Conservation (phyloP, 2,329 filamentous ascomycete species). For the Emmonsia crescens region DNA sequence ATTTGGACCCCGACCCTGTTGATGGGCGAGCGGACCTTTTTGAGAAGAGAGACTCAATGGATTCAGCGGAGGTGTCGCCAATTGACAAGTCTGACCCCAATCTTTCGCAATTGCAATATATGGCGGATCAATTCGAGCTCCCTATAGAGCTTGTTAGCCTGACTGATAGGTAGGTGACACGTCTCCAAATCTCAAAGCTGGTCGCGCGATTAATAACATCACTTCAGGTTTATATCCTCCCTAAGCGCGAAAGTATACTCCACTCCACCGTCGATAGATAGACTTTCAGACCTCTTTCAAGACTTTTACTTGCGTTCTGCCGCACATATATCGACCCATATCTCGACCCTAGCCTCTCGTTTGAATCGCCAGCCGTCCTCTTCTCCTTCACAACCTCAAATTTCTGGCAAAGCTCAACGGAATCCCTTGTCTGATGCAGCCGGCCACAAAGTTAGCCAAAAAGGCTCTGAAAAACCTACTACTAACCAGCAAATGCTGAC, state of each 20-base stretch:
- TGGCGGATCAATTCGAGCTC: constrained; percentile 66
- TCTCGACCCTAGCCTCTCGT: constrained; percentile 64
- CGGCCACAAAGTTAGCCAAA: constrained; percentile 36
- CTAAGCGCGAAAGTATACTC: constrained; percentile 78
- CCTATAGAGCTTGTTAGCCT: constrained; percentile 88
- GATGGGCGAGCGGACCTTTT: constrained; percentile 32
- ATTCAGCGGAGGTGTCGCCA: constrained; percentile 6
- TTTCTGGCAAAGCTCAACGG: constrained; percentile 46
- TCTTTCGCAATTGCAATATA: constrained; percentile 18
- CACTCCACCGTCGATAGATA: constrained; percentile 71
- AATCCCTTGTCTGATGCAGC: constrained; percentile 45
- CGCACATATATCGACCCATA: constrained; percentile 74
- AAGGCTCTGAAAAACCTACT: constrained; percentile 26
- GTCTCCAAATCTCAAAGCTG: neutral
- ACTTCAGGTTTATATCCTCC: constrained; percentile 72
- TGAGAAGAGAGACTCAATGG: constrained; percentile 30
- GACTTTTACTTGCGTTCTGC: constrained; percentile 81
- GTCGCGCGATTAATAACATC: neutral
- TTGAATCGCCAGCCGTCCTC: constrained; percentile 59
- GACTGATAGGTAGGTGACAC: constrained; percentile 74
- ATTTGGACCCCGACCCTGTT: constrained; percentile 13
- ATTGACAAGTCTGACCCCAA: constrained; percentile 19
- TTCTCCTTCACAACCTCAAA: constrained; percentile 42
- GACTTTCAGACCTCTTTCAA: constrained; percentile 77
- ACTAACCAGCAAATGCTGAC: constrained; percentile 80